These are phyloP conservation scores for Chenopodium quinoa DNA, from an alignment of 148 eudicot species.

Conservation along the genomic window DNA sequence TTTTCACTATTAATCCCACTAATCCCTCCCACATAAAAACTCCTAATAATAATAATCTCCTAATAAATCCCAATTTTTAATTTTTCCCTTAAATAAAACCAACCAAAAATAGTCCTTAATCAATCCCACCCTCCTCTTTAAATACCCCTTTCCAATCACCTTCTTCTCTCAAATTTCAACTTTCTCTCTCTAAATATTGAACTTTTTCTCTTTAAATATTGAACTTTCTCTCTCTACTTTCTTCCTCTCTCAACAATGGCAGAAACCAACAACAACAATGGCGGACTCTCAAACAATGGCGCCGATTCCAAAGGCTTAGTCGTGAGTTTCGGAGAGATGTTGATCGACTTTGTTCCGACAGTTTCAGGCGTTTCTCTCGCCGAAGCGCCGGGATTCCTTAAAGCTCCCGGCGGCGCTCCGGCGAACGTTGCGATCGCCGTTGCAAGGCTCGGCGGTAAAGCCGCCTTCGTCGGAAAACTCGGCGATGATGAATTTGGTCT, in stretches of 20 bases:
- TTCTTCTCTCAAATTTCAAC: background rate
- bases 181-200: too few relatives aligned
- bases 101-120: too few relatives aligned
- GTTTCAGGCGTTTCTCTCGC: conserved; percentile 80
- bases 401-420: conserved; percentile 91
- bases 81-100: background rate
- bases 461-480: conserved; percentile 81
- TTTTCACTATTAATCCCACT: background rate
- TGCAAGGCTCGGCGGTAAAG: conserved; percentile 57
- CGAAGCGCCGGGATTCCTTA: conserved; percentile 80
- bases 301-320: conserved; percentile 32
- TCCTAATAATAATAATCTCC: too few relatives aligned
- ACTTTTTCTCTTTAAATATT: too few relatives aligned
- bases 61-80: too few relatives aligned
- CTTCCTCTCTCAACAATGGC: conserved; percentile 5
- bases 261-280: background rate
- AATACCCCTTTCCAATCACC: background rate
- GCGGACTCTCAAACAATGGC: background rate
- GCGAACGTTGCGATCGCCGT: conserved; percentile 89
- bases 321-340: conserved; percentile 82
- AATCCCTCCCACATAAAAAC: background rate
- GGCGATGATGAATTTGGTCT: conserved; percentile 86
- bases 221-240: background rate
- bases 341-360: conserved; percentile 88
- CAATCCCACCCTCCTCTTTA: background rate